Conservation (phyloP, 805 yeast genomes). For the Candida ulmi region DNA sequence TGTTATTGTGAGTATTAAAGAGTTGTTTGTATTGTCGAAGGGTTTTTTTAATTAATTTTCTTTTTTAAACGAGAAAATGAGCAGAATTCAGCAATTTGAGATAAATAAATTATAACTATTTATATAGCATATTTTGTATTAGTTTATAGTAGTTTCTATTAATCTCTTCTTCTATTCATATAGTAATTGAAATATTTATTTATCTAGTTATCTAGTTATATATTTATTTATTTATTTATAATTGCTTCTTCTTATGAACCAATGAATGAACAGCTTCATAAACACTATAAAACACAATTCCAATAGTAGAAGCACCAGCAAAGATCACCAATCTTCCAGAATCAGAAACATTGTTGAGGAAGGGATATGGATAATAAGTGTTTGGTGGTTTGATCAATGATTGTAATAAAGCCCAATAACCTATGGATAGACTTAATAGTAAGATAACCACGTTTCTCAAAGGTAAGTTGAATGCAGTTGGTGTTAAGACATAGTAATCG, state of each 20-base stretch:
- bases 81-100: no score
- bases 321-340: constrained; percentile 43
- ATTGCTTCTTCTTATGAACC: constrained; percentile 3
- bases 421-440: constrained; percentile 33
- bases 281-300: constrained; percentile 25
- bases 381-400: constrained; percentile 41
- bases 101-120: no score
- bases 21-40: no score
- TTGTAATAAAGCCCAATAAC: constrained; percentile 51
- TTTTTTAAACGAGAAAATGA: no score
- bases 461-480: constrained; percentile 32
- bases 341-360: constrained; percentile 51
- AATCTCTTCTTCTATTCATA: constrained; percentile 3
- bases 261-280: constrained; percentile 25
- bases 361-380: constrained; percentile 64
- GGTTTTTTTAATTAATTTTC: no score
- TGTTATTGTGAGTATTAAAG: no score
- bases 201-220: no score
- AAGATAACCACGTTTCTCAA: constrained; percentile 34
- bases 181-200: no score
- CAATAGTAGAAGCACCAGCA: constrained; percentile 34
- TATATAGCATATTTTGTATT: no score
- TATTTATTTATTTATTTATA: no score
- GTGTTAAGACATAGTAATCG: constrained; percentile 53
- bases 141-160: no score